Evolutionary conservation across 305 asterid species (phyloP), one percentile per base, ranked within the genome.

Genomic region (Fraxinus baroniana): DNA sequence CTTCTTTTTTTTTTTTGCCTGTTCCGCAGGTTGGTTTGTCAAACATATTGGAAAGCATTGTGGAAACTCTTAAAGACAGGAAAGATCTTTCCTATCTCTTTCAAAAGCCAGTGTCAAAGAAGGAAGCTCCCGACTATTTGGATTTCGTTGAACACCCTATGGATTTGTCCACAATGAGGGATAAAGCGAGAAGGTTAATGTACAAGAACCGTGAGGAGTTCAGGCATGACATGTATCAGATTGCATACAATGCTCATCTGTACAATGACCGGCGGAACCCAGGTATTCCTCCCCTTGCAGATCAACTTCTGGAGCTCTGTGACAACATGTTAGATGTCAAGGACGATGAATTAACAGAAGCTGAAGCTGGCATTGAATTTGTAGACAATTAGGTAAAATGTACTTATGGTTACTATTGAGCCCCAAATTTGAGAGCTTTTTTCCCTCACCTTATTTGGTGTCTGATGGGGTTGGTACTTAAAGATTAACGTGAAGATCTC

Each of bases 221-320:
- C 84, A 92, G 99, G 89, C 97, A 92, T 9, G 99, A 97, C 15
- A 92, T 97, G 55, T 90, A 68, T 79, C 98, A 90, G 85, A 97
- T 97, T 18, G 90, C 86, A 28, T 80, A 28, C 89, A 97, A 97
- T 72, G 98, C 99, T 74, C 99, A 97, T 83, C 81, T 22, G 76
- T 97, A 97, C 86, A 94, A 94, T 55, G 97, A 92, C 80, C 78
- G 91, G 70, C 90, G 97, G 41, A 90, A 97, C 84, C 99, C 99
- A 82, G 91, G 92, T 78, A 97, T 97, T 86, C 99, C 99, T 84
- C 99, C 99, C 60, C 95, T 93, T 52, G 99, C 99, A 0, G 99
- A 97, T 88, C 96, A 93, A 85, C 99, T 97, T 85, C 88, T 97
- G 77, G 98, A 94, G 90, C 92, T 92, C 60, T 97, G 99, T 78